These are phyloP conservation scores for Tylopilus vinaceipallidus DNA, from an alignment of 768 basidiomycete genomes.

Conservation along the genomic window DNA sequence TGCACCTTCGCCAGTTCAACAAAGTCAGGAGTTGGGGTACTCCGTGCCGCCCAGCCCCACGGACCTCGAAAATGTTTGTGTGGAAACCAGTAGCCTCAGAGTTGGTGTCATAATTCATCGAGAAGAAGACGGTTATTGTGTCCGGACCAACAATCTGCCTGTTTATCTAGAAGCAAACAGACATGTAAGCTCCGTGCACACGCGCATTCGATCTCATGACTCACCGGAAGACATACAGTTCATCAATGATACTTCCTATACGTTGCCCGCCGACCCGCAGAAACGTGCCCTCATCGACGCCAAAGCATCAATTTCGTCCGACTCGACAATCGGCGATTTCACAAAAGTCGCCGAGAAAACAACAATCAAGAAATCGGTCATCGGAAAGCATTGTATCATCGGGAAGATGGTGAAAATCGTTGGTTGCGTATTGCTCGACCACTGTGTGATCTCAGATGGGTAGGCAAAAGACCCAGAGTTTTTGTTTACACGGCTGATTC, in stretches of 20 bases:
- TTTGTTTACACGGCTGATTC: not conserved
- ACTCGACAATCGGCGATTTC: slow-evolving; percentile 79
- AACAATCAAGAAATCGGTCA: slow-evolving; percentile 74
- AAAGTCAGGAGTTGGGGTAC: slow-evolving; percentile 29
- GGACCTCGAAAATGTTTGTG: slow-evolving; percentile 36
- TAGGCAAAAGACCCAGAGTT: slow-evolving; percentile 25
- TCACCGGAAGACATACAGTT: slow-evolving; percentile 35
- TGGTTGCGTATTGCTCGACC: slow-evolving; percentile 84
- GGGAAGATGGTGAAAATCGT: slow-evolving; percentile 82
- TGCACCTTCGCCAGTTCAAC: slow-evolving; percentile 21
- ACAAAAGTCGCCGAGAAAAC: slow-evolving; percentile 80
- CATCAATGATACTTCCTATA: slow-evolving; percentile 49
- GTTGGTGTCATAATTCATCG: slow-evolving; percentile 65
- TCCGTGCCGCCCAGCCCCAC: slow-evolving; percentile 48
- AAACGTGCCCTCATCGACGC: slow-evolving; percentile 70
- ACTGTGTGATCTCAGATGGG: slow-evolving; percentile 88
- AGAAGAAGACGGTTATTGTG: slow-evolving; percentile 51
- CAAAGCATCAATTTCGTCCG: slow-evolving; percentile 79
- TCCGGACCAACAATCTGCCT: slow-evolving; percentile 74
- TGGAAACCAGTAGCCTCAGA: slow-evolving; percentile 48
- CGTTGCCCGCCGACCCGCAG: slow-evolving; percentile 57
- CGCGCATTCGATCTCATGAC: not conserved
- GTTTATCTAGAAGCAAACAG: slow-evolving; percentile 80
- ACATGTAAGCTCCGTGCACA: slow-evolving; percentile 46
- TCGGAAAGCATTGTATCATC: slow-evolving; percentile 82